These are phyloP conservation scores for Rhodosporidiobolus sp. DNA, from an alignment of 768 basidiomycete species.

Conservation along the genomic window DNA sequence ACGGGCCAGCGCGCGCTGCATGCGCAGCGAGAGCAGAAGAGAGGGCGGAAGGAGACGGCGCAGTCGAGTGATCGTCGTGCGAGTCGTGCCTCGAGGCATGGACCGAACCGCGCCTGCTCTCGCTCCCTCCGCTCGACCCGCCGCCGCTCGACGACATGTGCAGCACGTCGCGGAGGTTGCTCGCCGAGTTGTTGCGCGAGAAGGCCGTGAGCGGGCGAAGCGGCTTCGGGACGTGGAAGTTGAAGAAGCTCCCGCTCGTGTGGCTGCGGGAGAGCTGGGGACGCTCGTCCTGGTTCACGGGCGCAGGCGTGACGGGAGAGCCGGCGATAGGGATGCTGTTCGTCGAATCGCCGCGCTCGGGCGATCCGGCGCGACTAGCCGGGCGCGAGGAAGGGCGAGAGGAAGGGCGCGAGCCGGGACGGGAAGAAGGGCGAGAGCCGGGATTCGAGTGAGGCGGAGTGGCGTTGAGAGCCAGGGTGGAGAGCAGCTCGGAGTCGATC, in stretches of 20 bases:
- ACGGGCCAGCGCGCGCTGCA: slow-evolving; percentile 25
- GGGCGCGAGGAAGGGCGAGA: slow-evolving; percentile 39
- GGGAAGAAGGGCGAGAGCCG: slow-evolving; percentile 46
- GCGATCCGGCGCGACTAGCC: slow-evolving; percentile 11
- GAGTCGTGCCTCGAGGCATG: background rate
- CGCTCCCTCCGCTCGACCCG: slow-evolving; percentile 2
- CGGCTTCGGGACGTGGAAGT: slow-evolving; percentile 43
- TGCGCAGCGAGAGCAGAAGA: slow-evolving; percentile 43
- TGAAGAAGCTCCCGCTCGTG: slow-evolving; percentile 36
- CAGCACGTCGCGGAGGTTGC: slow-evolving; percentile 20
- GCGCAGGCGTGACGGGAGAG: slow-evolving; percentile 2
- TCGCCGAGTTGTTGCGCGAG: slow-evolving; percentile 28
- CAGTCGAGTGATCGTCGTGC: slow-evolving; percentile 3
- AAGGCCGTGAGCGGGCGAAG: slow-evolving; percentile 41
- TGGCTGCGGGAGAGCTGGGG: slow-evolving; percentile 19
- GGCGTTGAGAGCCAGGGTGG: slow-evolving; percentile 56
- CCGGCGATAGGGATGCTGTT: background rate
- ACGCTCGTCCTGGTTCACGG: slow-evolving; percentile 6
- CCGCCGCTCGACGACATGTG: slow-evolving; percentile 2
- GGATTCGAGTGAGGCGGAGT: slow-evolving; percentile 44
- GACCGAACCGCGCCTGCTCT: background rate
- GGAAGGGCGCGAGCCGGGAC: slow-evolving; percentile 43
- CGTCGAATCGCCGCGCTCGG: slow-evolving; percentile 6
- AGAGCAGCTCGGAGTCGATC: slow-evolving; percentile 79
- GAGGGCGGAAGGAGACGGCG: slow-evolving; percentile 42